These are phyloP conservation scores for Sugiyamaella qingdaonensis DNA, from an alignment of 805 yeast species.

Conservation along the genomic window DNA sequence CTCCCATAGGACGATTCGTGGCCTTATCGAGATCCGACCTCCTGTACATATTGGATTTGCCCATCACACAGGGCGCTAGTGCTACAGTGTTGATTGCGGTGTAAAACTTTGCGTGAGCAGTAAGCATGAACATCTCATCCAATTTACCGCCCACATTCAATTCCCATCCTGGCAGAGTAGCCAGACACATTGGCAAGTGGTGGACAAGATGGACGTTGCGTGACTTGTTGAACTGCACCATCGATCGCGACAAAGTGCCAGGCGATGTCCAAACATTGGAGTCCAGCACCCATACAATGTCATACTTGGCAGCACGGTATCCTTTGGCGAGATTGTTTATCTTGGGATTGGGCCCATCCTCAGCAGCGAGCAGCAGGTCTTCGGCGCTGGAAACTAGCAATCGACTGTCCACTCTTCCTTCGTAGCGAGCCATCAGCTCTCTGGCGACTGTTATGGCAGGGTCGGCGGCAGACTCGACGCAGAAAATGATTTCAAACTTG, in stretches of 20 bases:
- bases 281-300: conserved; percentile 80
- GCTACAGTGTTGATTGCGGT: conserved; percentile 68
- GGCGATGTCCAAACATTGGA: conserved; percentile 77
- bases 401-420: conserved; percentile 49
- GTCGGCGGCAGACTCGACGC: conserved; percentile 62
- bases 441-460: conserved; percentile 59
- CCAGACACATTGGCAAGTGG: conserved; percentile 56
- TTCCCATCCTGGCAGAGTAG: conserved; percentile 35
- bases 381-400: conserved; percentile 35
- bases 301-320: conserved; percentile 60
- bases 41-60: conserved; percentile 77
- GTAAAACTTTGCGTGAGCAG: conserved; percentile 84
- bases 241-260: conserved; percentile 61
- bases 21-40: conserved; percentile 50
- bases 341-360: conserved; percentile 82
- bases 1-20: conserved; percentile 18
- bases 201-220: conserved; percentile 60
- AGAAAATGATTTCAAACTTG: conserved; percentile 66
- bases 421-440: conserved; percentile 47
- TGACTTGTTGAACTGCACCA: conserved; percentile 40
- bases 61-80: conserved; percentile 87
- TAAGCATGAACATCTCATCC: conserved; percentile 80
- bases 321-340: conserved; percentile 85
- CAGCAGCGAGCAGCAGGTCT: conserved; percentile 31
- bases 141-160: conserved; percentile 56